Evolutionary conservation across 306 rosid species (phyloP), one percentile per base, ranked within the genome.

Genomic region (Inga leiocalycina): DNA sequence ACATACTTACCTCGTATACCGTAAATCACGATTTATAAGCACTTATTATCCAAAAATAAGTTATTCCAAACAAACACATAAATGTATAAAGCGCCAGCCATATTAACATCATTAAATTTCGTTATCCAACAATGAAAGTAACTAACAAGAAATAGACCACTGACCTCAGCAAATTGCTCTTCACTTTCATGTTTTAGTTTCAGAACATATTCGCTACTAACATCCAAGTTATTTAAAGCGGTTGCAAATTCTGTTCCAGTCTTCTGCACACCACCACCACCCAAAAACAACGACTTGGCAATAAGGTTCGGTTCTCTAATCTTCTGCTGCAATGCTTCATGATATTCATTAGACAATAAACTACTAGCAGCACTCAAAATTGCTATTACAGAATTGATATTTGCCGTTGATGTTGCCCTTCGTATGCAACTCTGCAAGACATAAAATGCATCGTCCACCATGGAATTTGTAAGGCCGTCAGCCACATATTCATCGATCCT

Each of bases 371-470:
- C 94, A 84, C 99, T 92, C 82, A 96, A 85, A 75, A 94, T 87
- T 1, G 99, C 99, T 1, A 96, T 83, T 80, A 94, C 94, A 5
- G 99, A 91, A 80, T 92, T 94, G 70, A 94, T 92, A 84, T 92
- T 96, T 69, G 97, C 88, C 71, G 99, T 96, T 61, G 94, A 91
- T 39, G 94, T 91, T 0, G 95, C 97, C 87, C 99, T 92, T 49
- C 94, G 77, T 79, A 94, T 81, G 83, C 98, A 96, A 88, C 98
- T 94, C 83, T 96, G 99, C 84, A 96, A 81, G 30, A 96, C 97
- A 86, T 93, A 96, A 84, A 96, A 96, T 51, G 91, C 97, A 82
- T 96, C 99, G 32, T 96, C 98, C 84, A 96, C 98, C 98, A 96
- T 87, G n/a, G 99, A 94, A 61, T 96, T 96, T 20, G 98, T 96